phyloP scores from a whole-genome alignment of 2,329 filamentous ascomycete genomes.

The Albifimbria verrucaria region DNA sequence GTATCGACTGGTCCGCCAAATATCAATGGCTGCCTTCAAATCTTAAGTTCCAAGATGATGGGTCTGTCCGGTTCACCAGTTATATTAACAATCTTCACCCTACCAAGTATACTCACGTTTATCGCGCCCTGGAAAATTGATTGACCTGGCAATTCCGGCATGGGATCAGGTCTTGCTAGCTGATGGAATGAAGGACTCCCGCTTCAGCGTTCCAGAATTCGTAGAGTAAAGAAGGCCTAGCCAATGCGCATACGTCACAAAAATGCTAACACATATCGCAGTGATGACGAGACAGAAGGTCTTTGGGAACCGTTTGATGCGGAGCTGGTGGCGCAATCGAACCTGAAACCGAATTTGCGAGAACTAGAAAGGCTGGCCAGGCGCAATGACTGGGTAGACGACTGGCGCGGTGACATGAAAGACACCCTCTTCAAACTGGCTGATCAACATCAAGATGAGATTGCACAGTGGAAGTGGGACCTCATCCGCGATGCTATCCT shows the following conservation, averaged over 20 bases:
- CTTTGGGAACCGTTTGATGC: neutral
- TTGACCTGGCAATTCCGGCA: slow-evolving; percentile 30
- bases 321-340: neutral
- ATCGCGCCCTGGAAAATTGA: slow-evolving; percentile 29
- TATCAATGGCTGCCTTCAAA: slow-evolving; percentile 12
- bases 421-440: neutral
- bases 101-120: slow-evolving; percentile 16
- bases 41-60: slow-evolving; percentile 30
- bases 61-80: slow-evolving; percentile 29
- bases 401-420: neutral
- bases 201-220: neutral
- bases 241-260: too few relatives aligned
- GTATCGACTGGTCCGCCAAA: neutral
- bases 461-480: neutral
- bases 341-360: neutral
- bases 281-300: neutral
- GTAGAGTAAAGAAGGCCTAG: too few relatives aligned
- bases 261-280: too few relatives aligned
- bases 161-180: slow-evolving; percentile 26
- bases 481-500: neutral
- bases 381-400: neutral
- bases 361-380: neutral
- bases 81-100: slow-evolving; percentile 44
- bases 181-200: neutral
- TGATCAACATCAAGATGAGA: neutral